Base-by-base conservation (phyloP, 805 yeast genomes). In the Schizosaccharomyces osmophilus region DNA sequence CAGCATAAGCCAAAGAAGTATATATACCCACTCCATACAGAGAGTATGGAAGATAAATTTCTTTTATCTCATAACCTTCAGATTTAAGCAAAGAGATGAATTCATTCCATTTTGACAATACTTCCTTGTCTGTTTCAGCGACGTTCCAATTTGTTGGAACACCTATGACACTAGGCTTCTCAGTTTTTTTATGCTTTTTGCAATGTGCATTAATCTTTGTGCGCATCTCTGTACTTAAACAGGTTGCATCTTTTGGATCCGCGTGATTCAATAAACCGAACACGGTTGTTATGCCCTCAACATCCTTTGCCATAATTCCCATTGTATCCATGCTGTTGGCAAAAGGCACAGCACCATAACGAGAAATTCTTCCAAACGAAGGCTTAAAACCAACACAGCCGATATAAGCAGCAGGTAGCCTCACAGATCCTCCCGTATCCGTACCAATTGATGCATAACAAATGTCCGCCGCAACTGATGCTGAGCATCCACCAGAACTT, bases 281-380 rank as follows among this genome's bases (percentile, higher is more conserved):
- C 0, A 83, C 86, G 17, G 69, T 68, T 32, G 71, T 68, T 1
- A 85, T 65, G 0, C 72, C 67, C 0, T 69, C 71, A 5, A 85
- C 64, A 39, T 78, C 73, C 17, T 75, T 76, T 0, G 89, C 74
- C 41, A 89, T 62, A 0, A 94, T 77, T 0, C 99, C 99, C 1
- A 93, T 96, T 0, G 97, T 89, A 69, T 93, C 99, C 61, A 93
- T 75, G 48, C 90, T 82, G 71, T 94, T 97, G 1, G 97, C 96
- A 72, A 89, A 90, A 0, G 96, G 82, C 3, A 89, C 73, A 8
- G 93, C 87, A 1, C 98, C 99, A 82, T 87, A 83, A 62, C 99
- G 74, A 0, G 97, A 88, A 1, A 93, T 74, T 48, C 95, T 76
- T 0, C 98, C 98, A 70, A 93, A 93, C 0, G 93, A 78, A 0